A percentile compares a stretch with the other conserved stretches of the same genome.
phyloP scores from a whole-genome alignment of 2,329 filamentous ascomycete species.

The Kalmusia sp. region DNA sequence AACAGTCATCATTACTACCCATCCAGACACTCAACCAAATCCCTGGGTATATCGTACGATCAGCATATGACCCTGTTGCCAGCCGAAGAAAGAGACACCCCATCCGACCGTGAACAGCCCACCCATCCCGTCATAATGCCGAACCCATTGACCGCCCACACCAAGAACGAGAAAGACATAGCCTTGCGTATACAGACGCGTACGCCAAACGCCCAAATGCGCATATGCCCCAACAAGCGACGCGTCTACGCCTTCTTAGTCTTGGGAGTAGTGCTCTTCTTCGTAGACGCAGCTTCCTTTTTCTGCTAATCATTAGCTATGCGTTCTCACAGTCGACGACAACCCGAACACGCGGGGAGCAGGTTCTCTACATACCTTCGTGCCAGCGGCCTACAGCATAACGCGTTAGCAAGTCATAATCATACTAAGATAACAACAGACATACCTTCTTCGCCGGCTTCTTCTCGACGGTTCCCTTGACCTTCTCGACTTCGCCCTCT shows the following conservation, averaged over 20 bases:
- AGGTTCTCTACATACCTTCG: constrained; percentile 14
- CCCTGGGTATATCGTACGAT: neutral
- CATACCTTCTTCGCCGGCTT: constrained; percentile 41
- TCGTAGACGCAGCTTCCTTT: constrained; percentile 21
- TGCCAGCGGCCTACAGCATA: constrained; percentile 1
- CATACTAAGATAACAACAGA: too few species aligned
- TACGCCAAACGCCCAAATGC: neutral
- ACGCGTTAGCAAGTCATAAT: neutral
- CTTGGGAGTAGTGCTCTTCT: constrained; percentile 23
- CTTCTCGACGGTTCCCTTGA: constrained; percentile 27
- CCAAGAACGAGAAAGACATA: neutral
- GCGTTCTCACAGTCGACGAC: too few species aligned
- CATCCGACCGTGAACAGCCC: neutral
- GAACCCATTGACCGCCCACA: neutral
- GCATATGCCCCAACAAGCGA: neutral
- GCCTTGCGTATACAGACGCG: neutral
- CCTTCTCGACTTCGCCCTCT: constrained; percentile 31
- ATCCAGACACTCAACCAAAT: neutral
- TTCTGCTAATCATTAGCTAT: constrained; percentile 8
- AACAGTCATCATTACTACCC: neutral
- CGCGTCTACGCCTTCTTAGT: constrained; percentile 18
- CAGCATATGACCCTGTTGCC: neutral
- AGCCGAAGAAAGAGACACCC: neutral
- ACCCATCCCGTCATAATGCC: neutral
- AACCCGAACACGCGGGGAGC: too few species aligned